phyloP scores from a whole-genome alignment of 2,329 filamentous ascomycete species.

The Tolypocladium guangdongense region DNA sequence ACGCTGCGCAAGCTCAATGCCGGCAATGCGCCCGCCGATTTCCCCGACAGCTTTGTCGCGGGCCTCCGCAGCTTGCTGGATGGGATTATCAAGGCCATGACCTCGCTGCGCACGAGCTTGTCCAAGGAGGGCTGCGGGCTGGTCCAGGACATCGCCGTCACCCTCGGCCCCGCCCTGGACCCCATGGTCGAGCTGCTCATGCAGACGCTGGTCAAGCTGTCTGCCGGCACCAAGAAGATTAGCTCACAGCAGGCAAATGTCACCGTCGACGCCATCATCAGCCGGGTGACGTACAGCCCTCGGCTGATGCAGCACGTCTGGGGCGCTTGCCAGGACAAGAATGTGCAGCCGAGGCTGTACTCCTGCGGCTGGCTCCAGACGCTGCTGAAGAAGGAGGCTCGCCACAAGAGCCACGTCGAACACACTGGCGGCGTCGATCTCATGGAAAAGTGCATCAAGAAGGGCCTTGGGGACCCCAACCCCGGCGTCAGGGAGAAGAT shows the following conservation, averaged over 20 bases:
- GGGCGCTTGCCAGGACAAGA: slow-evolving; percentile 81
- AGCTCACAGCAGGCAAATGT: slow-evolving; percentile 71
- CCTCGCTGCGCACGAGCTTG: slow-evolving; percentile 77
- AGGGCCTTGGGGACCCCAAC: slow-evolving; percentile 80
- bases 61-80: slow-evolving; percentile 68
- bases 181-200: slow-evolving; percentile 83
- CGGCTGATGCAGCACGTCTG: slow-evolving; percentile 81
- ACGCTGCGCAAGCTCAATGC: slow-evolving; percentile 69
- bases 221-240: slow-evolving; percentile 86
- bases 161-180: slow-evolving; percentile 69
- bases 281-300: slow-evolving; percentile 65
- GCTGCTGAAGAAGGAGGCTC: slow-evolving; percentile 63
- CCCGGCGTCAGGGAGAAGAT: slow-evolving; percentile 81
- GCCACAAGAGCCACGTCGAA: slow-evolving; percentile 74
- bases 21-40: slow-evolving; percentile 75
- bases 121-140: slow-evolving; percentile 77
- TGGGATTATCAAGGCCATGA: slow-evolving; percentile 77
- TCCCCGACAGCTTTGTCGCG: slow-evolving; percentile 56
- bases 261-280: slow-evolving; percentile 72
- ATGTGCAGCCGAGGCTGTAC: slow-evolving; percentile 73
- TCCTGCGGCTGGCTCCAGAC: slow-evolving; percentile 76
- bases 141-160: slow-evolving; percentile 73
- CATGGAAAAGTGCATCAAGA: slow-evolving; percentile 80
- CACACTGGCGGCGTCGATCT: slow-evolving; percentile 73
- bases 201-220: slow-evolving; percentile 82